Evolutionary conservation across 2,329 filamentous ascomycete genomes (phyloP), one percentile per base, ranked within the genome.

Genomic region (Nemania diffusa): DNA sequence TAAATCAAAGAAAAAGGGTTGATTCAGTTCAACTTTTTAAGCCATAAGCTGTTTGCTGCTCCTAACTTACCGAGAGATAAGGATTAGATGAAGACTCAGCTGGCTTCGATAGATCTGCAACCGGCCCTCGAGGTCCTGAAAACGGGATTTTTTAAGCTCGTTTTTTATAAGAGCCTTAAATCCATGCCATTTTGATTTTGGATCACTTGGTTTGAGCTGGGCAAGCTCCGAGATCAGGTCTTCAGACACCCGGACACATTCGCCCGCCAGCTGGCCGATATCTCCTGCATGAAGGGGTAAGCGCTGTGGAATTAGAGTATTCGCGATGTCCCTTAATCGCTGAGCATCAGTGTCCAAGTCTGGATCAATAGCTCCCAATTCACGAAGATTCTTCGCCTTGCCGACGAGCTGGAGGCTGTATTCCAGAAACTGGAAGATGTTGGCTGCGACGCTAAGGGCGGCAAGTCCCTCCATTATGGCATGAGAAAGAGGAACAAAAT

Each of bases 151-250:
- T 32, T 13, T 58, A 11, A 4, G 27, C 67, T 67, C 55, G 53
- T 55, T 67, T 53, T 66, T 51, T 40, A 11, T 17, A 48, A 37
- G 22, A 3, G 69, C 65, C n/a, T 46, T 63, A 34, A 62, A 26
- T 50, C 59, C 55, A 44, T 63, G 57, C 52, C 53, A 37, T 34
- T 50, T 68, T 22, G 67, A 69, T 24, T 71, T 71, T 0, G 69
- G 51, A 22, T 73, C 57, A 13, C 32, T 71, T 26, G 72, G 65
- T 60, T 67, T 70, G 48, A 72, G 61, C 26, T 62, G 50, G 32
- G 74, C 72, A 4, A 78, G 62, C 20, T 75, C 69, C 1, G 26
- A 46, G 7, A 44, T 48, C 11, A 71, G 59, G 1, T 52, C 58
- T n/a, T 26, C 15, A 11, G 71, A 71, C 13, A 59, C 48, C 26